Conservation (phyloP, 345 rosid species). For the Abelmoschus esculentus region DNA sequence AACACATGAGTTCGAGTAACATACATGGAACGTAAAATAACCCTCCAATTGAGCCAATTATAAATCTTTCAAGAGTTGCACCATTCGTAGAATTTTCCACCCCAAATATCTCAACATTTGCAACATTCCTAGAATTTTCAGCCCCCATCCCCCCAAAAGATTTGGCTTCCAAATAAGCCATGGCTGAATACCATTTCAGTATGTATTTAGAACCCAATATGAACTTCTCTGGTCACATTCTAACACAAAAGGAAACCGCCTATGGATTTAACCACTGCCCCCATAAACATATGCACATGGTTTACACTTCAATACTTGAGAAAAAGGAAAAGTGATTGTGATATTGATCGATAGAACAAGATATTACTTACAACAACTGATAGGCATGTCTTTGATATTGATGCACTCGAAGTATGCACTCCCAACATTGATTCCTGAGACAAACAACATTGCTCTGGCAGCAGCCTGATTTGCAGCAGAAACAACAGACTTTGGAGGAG, state of each 20-base stretch:
- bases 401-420: slow-evolving; percentile 61
- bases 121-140: background rate
- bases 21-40: background rate
- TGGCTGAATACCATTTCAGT: too few relatives aligned
- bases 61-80: background rate
- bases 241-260: background rate
- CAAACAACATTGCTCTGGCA: slow-evolving; percentile 69
- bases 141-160: background rate
- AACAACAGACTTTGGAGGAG: slow-evolving; percentile 71
- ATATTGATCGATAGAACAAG: slow-evolving; percentile 11
- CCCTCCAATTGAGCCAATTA: background rate
- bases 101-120: background rate
- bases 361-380: slow-evolving; percentile 61
- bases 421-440: slow-evolving; percentile 55
- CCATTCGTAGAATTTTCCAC: background rate
- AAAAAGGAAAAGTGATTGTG: background rate
- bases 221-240: background rate
- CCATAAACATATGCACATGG: background rate
- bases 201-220: too few relatives aligned
- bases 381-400: slow-evolving; percentile 78
- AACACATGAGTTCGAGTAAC: too few relatives aligned
- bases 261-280: slow-evolving; percentile 4
- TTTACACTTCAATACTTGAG: background rate
- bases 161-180: background rate
- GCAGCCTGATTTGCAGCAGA: slow-evolving; percentile 92